A percentile compares a stretch with the other conserved stretches of the same genome.
These are phyloP conservation scores for Poa pratensis DNA, from an alignment of 176 grass and related monocot species.

Conservation along the genomic window DNA sequence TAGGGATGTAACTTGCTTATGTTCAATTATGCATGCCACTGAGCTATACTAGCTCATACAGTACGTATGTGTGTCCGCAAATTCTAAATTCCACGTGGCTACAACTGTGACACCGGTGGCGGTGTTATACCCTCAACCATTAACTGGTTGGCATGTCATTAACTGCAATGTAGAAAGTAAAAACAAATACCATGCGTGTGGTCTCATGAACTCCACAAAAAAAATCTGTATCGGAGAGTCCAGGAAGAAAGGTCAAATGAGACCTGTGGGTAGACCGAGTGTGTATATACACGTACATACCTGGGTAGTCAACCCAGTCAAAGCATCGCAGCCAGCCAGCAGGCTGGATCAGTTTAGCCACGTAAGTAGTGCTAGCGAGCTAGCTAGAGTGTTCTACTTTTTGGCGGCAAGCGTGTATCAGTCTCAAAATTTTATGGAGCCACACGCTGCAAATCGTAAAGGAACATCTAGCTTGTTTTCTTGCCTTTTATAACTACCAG, in stretches of 20 bases:
- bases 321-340: neutral
- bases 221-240: neutral
- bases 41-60: too few relatives aligned
- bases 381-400: neutral
- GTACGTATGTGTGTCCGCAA: neutral
- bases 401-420: neutral
- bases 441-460: neutral
- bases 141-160: neutral
- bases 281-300: neutral
- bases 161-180: neutral
- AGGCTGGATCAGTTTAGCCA: neutral
- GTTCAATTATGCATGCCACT: conserved; percentile 4
- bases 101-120: neutral
- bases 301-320: neutral
- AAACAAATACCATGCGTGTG: neutral
- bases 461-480: too few relatives aligned
- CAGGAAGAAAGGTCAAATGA: neutral
- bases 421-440: neutral
- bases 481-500: too few relatives aligned
- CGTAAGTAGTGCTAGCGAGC: neutral
- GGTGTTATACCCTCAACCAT: neutral
- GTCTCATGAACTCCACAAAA: neutral
- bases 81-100: neutral
- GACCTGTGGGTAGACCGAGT: neutral
- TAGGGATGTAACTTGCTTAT: neutral